These are phyloP conservation scores for Panicum virgatum DNA, from an alignment of 202 grass and related monocot species.

Conservation along the genomic window DNA sequence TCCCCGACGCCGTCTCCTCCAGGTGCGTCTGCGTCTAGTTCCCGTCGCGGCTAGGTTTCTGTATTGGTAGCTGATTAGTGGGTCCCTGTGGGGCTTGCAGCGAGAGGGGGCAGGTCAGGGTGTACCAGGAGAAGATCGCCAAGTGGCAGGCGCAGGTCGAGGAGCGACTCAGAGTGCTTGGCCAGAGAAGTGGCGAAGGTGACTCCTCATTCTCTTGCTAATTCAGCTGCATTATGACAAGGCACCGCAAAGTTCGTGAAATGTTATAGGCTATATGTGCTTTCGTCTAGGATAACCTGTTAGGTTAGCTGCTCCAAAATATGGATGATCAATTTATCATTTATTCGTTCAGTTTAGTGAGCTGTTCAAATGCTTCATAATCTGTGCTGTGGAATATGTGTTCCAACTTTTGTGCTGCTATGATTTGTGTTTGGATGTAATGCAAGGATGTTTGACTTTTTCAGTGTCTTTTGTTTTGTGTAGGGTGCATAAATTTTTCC, in stretches of 20 bases:
- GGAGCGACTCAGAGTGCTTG: conserved; percentile 74
- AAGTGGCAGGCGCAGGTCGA: conserved; percentile 84
- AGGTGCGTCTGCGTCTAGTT: conserved; percentile 35
- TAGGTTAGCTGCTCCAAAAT: not conserved
- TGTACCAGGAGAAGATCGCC: conserved; percentile 93
- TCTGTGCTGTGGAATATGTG: not conserved
- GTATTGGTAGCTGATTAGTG: not conserved
- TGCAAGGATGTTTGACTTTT: not conserved
- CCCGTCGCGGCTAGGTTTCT: not conserved
- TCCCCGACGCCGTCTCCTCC: conserved; percentile 75
- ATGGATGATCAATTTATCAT: not conserved
- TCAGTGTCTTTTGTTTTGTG: not conserved
- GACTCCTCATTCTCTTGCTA: not conserved
- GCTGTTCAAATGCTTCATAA: not conserved
- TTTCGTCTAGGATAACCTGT: not conserved
- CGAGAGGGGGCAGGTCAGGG: conserved; percentile 69
- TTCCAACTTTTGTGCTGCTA: too few species aligned
- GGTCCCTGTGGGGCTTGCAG: conserved; percentile 39
- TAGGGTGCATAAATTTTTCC: not conserved
- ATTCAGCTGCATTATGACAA: not conserved
- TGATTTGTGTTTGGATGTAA: not conserved
- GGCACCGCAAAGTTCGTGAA: not conserved
- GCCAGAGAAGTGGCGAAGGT: conserved; percentile 66
- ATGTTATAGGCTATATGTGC: not conserved
- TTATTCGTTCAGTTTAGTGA: not conserved